Evolutionary conservation across 1,139 yeast genomes (phyloP).

Genomic region (Kodamaea alishanica): DNA sequence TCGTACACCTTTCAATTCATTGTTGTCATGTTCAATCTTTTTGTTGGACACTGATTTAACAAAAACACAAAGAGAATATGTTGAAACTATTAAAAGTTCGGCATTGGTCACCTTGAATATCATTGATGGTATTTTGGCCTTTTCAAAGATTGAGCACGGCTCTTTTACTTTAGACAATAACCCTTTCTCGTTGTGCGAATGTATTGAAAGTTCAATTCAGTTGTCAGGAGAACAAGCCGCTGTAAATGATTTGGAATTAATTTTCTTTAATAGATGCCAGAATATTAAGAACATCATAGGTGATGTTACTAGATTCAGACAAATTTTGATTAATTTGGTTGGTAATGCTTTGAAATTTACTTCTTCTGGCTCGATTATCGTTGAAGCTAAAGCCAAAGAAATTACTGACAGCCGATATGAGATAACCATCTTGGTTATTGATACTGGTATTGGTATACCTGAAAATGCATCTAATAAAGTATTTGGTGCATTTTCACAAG

Average conservation of each 20-base stretch:
- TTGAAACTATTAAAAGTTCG: constrained; percentile 50
- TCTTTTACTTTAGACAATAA: constrained; percentile 45
- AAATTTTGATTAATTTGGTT: constrained; percentile 50
- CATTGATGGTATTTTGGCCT: constrained; percentile 55
- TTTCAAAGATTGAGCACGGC: constrained; percentile 57
- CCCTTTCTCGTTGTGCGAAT: constrained; percentile 49
- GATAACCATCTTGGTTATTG: constrained; percentile 42
- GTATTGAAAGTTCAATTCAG: constrained; percentile 52
- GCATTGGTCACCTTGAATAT: constrained; percentile 53
- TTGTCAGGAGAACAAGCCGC: constrained; percentile 52
- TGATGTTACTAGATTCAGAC: constrained; percentile 51
- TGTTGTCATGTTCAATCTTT: constrained; percentile 53
- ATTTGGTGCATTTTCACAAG: constrained; percentile 59
- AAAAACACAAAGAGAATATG: constrained; percentile 49
- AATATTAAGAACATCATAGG: constrained; percentile 44
- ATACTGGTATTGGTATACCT: constrained; percentile 64
- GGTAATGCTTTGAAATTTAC: constrained; percentile 62
- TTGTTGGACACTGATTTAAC: constrained; percentile 48
- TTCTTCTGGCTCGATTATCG: constrained; percentile 42
- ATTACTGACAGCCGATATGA: constrained; percentile 38
- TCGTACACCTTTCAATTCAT: constrained; percentile 56
- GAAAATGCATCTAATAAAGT: constrained; percentile 44
- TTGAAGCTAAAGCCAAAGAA: constrained; percentile 32
- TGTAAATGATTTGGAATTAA: constrained; percentile 45
- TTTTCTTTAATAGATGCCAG: constrained; percentile 43